Percentiles rank a stretch among this genome's conserved stretches.
Evolutionary conservation across 495 filamentous ascomycete genomes (phyloP).

Genomic region (Penicillium nucicola): DNA sequence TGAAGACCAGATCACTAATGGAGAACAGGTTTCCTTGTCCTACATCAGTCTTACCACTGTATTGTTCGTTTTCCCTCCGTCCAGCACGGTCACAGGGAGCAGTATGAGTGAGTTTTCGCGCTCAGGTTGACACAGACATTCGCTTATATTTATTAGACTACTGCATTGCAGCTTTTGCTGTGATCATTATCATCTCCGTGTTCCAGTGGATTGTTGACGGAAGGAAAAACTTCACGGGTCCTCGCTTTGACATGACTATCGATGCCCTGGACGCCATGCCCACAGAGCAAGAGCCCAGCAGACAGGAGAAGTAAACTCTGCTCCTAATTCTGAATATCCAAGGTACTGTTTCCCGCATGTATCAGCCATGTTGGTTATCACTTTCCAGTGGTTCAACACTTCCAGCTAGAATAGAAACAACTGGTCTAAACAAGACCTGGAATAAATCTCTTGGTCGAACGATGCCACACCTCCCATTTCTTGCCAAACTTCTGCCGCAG

Average conservation of each 20-base stretch:
- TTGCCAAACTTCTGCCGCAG: constrained; percentile 34
- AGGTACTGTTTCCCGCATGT: too few relatives aligned
- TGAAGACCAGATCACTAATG: neutral
- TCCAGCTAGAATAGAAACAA: neutral
- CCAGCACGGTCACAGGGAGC: constrained; percentile 55
- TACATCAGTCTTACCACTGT: constrained; percentile 68
- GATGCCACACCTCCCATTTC: constrained; percentile 45
- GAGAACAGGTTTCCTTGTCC: constrained; percentile 50
- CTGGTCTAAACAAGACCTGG: constrained; percentile 16
- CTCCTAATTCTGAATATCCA: too few relatives aligned
- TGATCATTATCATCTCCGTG: constrained; percentile 60
- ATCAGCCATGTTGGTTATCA: neutral
- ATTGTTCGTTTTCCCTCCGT: constrained; percentile 69
- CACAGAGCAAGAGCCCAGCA: neutral
- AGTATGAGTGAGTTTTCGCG: constrained; percentile 59
- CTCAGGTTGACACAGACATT: too few relatives aligned
- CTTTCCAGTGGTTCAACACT: neutral
- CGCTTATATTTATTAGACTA: constrained; percentile 41
- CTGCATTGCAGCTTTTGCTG: constrained; percentile 65
- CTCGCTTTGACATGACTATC: constrained; percentile 39
- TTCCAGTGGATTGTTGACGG: constrained; percentile 69
- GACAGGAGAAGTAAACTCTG: constrained; percentile 2
- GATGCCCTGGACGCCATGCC: constrained; percentile 10
- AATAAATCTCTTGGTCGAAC: constrained; percentile 21
- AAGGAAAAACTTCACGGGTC: constrained; percentile 63